These are phyloP conservation scores for Arctostaphylos glauca DNA, from an alignment of 148 eudicot species.

Conservation along the genomic window DNA sequence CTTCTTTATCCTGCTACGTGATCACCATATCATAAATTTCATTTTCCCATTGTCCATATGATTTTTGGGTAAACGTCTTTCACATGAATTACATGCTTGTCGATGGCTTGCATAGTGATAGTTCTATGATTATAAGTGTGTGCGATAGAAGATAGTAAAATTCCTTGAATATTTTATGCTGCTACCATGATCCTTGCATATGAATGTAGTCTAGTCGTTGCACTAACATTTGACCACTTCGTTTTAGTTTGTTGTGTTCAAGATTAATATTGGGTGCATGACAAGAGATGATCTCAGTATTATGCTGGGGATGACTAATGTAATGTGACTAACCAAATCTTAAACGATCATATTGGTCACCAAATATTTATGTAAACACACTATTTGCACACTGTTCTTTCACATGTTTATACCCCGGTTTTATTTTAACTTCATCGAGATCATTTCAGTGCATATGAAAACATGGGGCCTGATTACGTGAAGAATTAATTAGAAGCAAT, in stretches of 20 bases:
- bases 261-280: neutral
- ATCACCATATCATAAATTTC: neutral
- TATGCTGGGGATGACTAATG: neutral
- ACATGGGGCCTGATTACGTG: neutral
- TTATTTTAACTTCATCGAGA: neutral
- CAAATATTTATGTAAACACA: neutral
- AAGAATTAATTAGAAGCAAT: neutral
- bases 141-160: neutral
- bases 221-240: neutral
- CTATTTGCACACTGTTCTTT: neutral
- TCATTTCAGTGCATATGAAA: neutral
- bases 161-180: neutral
- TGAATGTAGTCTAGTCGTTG: neutral
- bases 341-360: neutral
- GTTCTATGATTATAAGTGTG: neutral
- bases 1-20: slow-evolving; percentile 1
- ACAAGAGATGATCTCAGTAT: neutral
- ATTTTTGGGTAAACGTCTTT: neutral
- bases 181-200: neutral
- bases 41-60: neutral
- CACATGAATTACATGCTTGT: neutral
- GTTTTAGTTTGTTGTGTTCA: neutral
- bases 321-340: neutral
- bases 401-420: neutral
- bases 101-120: neutral